Evolutionary conservation across 1,284 basidiomycete genomes (phyloP).

Genomic region (Papiliotrema flavescens): DNA sequence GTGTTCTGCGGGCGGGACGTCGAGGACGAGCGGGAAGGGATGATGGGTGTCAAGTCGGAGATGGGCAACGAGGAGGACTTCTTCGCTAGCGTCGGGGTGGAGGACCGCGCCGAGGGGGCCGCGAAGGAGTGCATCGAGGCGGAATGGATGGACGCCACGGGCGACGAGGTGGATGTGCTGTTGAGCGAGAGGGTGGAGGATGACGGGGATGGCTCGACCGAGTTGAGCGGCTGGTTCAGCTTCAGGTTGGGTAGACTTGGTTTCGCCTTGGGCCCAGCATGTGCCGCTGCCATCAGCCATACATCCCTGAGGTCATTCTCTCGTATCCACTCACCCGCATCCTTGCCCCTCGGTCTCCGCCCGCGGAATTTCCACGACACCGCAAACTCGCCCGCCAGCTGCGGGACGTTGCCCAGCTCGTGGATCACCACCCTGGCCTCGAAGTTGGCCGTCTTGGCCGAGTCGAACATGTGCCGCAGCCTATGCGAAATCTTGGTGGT

Average conservation of each 20-base stretch:
- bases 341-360: slow-evolving; percentile 21
- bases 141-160: slow-evolving; percentile 5
- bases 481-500: slow-evolving; percentile 8
- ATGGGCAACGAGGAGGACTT: background rate
- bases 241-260: slow-evolving; percentile 3
- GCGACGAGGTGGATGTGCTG: slow-evolving; percentile 12
- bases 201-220: slow-evolving; percentile 10
- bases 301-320: background rate
- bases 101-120: background rate
- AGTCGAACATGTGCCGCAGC: slow-evolving; percentile 33
- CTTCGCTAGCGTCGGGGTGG: no score
- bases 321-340: slow-evolving; percentile 16
- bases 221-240: background rate
- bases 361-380: slow-evolving; percentile 42
- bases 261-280: background rate
- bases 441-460: slow-evolving; percentile 29
- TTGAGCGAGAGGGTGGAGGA: slow-evolving; percentile 16
- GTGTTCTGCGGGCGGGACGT: background rate
- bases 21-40: background rate
- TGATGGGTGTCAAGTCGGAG: background rate
- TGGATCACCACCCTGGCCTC: slow-evolving; percentile 32
- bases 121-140: background rate
- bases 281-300: background rate
- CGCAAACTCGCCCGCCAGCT: slow-evolving; percentile 36
- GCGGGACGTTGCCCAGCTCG: slow-evolving; percentile 42